Conservation (phyloP, 192 early-diverging fungal genomes). For the Funneliformis geosporum region DNA sequence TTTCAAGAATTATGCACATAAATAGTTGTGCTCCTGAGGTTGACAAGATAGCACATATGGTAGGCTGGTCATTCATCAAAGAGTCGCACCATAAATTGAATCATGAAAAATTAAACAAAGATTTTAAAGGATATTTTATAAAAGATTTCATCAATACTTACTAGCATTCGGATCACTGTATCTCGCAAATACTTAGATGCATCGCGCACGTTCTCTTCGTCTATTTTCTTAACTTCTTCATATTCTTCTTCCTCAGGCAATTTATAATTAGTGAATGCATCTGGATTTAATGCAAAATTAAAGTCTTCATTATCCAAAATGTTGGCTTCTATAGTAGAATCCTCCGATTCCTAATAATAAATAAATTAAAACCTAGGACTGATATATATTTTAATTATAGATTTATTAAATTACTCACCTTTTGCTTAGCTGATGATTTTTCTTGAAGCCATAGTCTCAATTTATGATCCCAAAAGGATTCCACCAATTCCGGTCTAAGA, state of each 20-base stretch:
- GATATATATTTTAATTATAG: neutral
- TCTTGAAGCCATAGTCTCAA: constrained; percentile 63
- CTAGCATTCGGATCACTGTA: constrained; percentile 63
- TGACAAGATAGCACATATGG: too few relatives aligned
- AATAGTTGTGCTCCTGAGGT: neutral
- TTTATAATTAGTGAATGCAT: constrained; percentile 37
- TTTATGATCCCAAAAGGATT: constrained; percentile 81
- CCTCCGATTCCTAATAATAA: neutral
- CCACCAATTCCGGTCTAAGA: constrained; percentile 84
- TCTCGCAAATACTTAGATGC: constrained; percentile 77
- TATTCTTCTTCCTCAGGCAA: constrained; percentile 25
- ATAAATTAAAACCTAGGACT: neutral
- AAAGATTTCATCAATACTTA: constrained; percentile 28
- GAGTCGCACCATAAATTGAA: too few relatives aligned
- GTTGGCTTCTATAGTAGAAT: neutral
- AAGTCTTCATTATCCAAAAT: constrained; percentile 33
- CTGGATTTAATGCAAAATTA: constrained; percentile 59
- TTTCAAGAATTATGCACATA: constrained; percentile 30
- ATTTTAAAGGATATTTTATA: too few relatives aligned
- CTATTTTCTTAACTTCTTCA: constrained; percentile 35
- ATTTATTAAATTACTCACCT: constrained; percentile 21
- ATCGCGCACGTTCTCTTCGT: constrained; percentile 53
- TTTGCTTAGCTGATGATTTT: constrained; percentile 52
- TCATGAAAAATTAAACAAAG: too few relatives aligned
- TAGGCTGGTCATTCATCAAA: too few relatives aligned